Base-by-base conservation (phyloP, 2,329 filamentous ascomycete genomes). In the Exophiala sideris region DNA sequence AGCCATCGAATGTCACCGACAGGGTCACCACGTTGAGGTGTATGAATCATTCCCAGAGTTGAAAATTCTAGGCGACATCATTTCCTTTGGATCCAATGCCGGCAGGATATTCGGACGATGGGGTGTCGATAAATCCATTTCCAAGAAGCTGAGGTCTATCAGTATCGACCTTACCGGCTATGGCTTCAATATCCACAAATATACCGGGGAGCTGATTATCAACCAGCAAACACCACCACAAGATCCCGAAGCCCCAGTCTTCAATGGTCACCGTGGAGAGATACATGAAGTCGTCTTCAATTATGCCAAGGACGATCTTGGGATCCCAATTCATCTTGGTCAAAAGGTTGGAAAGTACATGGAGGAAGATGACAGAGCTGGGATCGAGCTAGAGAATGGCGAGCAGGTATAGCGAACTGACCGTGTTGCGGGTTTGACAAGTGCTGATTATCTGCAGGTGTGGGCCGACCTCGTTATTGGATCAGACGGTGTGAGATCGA, bases 181-280 rank as follows among this genome's bases (percentile, higher is more conserved):
- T 54, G 81, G 82, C 39, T 85, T 84, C 69, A 78, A 79, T 45
- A 83, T 84, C 51, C 81, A 83, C 67, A 84, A 83, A 60, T 84
- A 74, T 56, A 81, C 82, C 29, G 81, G 81, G 33, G 82, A 85
- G 65, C 75, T 84, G 9, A 76, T 85, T 18, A 76, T 79, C 51
- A 81, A 82, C 53, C 82, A 85, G 53, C 67, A 63, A 42, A 74
- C 73, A 0, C 76, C 78, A 2, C 64, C 70, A 1, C 68, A 68
- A 33, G 67, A 76, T 32, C 70, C 71, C 1, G 75, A 78, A 12
- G 74, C 77, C 10, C 81, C 81, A 0, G 76, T 79, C 8, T 79
- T 84, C 62, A 84, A 84, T 47, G 82, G 82, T 0, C 82, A 85
- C 59, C 68, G 82, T 14, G 82, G 81, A 16, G 82, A 84, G 67